phyloP scores from a whole-genome alignment of 2,329 filamentous ascomycete genomes.

The Pseudogymnoascus sp. region DNA sequence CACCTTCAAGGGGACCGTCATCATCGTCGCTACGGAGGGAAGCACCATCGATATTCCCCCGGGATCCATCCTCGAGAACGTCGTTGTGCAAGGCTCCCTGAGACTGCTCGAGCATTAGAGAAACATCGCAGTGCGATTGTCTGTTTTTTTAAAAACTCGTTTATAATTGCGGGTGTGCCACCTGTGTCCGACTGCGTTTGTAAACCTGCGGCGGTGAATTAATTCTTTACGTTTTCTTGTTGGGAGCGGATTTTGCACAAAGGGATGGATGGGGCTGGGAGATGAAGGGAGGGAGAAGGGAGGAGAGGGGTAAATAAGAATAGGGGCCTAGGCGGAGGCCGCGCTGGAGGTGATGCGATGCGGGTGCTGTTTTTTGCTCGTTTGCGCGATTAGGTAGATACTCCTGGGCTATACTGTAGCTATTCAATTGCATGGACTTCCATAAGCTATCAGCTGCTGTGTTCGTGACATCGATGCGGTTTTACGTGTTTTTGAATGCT shows the following conservation, averaged over 20 bases:
- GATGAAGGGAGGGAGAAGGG: background rate
- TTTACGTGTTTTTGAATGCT: background rate
- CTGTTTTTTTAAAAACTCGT: background rate
- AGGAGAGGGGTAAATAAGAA: background rate
- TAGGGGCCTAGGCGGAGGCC: background rate
- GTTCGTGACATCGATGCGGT: too few species aligned
- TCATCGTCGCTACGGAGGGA: constrained; percentile 96
- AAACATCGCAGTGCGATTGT: background rate
- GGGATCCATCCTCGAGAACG: constrained; percentile 95
- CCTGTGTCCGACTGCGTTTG: background rate
- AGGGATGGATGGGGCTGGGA: background rate
- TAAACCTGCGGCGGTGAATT: background rate
- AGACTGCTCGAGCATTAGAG: constrained; percentile 57
- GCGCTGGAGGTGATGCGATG: background rate
- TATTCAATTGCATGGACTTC: constrained; percentile 3
- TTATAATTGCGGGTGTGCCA: background rate
- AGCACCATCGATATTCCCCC: constrained; percentile 97
- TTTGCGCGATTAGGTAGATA: constrained; percentile 7
- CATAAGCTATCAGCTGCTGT: too few species aligned
- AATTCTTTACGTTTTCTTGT: background rate
- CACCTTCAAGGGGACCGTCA: constrained; percentile 94
- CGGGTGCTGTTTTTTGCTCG: background rate
- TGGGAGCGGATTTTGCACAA: background rate
- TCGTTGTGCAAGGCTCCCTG: constrained; percentile 96
- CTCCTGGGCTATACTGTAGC: background rate